Percentiles rank a stretch among this genome's conserved stretches.
These are phyloP conservation scores for Candida insectalens DNA, from an alignment of 805 yeast species.

Conservation along the genomic window DNA sequence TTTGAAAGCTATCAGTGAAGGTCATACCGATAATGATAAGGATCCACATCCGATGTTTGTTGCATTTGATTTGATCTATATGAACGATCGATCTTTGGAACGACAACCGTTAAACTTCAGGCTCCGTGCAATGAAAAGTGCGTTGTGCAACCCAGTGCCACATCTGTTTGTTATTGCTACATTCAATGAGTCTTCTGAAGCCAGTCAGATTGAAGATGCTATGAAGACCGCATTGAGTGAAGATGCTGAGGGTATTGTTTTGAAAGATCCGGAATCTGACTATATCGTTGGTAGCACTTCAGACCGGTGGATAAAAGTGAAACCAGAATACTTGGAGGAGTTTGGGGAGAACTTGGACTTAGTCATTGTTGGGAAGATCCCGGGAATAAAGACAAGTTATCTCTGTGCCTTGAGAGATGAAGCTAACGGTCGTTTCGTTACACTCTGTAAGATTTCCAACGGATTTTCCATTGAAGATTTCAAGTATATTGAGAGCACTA, in stretches of 20 bases:
- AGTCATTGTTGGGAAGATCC: conserved; percentile 67
- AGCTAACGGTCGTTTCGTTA: conserved; percentile 32
- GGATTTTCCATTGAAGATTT: conserved; percentile 66
- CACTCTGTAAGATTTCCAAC: conserved; percentile 76
- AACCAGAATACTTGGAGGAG: conserved; percentile 82
- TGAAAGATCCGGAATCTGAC: conserved; percentile 51
- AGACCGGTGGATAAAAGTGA: conserved; percentile 73
- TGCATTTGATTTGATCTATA: conserved; percentile 62
- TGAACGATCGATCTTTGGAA: conserved; percentile 60
- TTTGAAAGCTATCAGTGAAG: conserved; percentile 24
- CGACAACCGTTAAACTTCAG: conserved; percentile 45
- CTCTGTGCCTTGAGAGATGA: conserved; percentile 57
- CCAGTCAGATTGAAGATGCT: conserved; percentile 44
- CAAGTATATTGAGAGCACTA: conserved; percentile 35
- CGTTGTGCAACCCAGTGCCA: conserved; percentile 34
- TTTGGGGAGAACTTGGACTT: conserved; percentile 84
- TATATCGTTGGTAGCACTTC: conserved; percentile 56
- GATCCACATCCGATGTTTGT: conserved; percentile 42
- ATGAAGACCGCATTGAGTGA: conserved; percentile 47
- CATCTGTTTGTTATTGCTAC: conserved; percentile 41
- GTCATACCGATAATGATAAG: conserved; percentile 12
- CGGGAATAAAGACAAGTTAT: conserved; percentile 61
- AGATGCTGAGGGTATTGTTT: conserved; percentile 74
- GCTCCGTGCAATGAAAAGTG: conserved; percentile 36
- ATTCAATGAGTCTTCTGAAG: conserved; percentile 29